Evolutionary conservation across 257 asterid genomes (phyloP).

Genomic region (Nicotiana tomentosiformis): DNA sequence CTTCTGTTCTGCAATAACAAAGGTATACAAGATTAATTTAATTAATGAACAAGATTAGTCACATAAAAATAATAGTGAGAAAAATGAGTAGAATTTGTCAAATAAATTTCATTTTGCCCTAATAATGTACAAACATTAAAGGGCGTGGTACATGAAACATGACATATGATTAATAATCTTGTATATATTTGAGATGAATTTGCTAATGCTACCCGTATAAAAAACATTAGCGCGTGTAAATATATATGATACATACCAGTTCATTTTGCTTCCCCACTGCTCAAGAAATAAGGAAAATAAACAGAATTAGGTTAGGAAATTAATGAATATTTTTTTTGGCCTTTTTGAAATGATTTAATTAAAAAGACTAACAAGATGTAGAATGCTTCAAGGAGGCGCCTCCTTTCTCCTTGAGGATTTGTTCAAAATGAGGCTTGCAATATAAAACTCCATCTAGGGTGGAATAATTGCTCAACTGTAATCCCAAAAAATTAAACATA

Average conservation of each 20-base stretch:
- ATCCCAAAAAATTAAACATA: not conserved
- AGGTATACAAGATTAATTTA: not conserved
- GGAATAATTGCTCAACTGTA: conserved; percentile 52
- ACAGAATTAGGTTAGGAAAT: not conserved
- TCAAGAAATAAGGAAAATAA: not conserved
- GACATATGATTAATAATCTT: too few relatives aligned
- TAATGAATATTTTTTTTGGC: not conserved
- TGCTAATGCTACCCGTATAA: not conserved
- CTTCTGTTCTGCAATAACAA: conserved; percentile 31
- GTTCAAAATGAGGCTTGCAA: conserved; percentile 65
- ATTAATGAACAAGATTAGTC: not conserved
- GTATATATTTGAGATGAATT: too few relatives aligned
- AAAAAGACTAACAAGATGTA: conserved; percentile 28
- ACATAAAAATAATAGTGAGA: not conserved
- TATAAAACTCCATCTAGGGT: conserved; percentile 45
- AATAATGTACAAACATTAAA: too few relatives aligned
- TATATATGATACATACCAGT: conserved; percentile 23
- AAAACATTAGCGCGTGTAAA: not conserved
- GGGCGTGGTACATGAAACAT: not conserved
- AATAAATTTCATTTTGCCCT: too few relatives aligned
- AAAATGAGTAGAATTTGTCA: too few relatives aligned
- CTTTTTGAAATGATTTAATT: not conserved
- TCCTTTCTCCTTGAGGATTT: conserved; percentile 51
- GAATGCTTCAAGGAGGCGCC: conserved; percentile 31
- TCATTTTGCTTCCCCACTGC: conserved; percentile 38